These are phyloP conservation scores for Pestalotiopsis fici DNA, from an alignment of 2,329 filamentous ascomycete genomes.

Conservation along the genomic window DNA sequence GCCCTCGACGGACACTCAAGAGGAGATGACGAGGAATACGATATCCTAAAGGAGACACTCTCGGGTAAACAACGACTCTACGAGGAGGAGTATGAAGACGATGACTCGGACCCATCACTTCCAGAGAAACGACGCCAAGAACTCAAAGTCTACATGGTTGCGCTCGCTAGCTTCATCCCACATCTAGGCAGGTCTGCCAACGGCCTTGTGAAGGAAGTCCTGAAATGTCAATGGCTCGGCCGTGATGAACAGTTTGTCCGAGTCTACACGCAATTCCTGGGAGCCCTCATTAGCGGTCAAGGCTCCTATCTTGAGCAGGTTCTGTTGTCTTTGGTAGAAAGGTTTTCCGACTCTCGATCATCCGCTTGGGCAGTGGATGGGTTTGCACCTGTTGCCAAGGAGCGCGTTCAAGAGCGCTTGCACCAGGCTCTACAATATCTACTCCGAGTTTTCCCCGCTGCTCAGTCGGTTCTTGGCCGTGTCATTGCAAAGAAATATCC, in stretches of 20 bases:
- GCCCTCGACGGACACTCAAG: slow-evolving; percentile 58
- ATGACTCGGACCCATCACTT: slow-evolving; percentile 39
- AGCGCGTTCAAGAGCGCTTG: slow-evolving; percentile 70
- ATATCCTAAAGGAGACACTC: slow-evolving; percentile 62
- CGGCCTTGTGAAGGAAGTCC: slow-evolving; percentile 57
- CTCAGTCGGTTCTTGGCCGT: slow-evolving; percentile 68
- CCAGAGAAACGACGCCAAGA: slow-evolving; percentile 44
- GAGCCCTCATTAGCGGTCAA: slow-evolving; percentile 78
- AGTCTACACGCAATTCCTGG: slow-evolving; percentile 68
- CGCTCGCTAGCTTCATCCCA: slow-evolving; percentile 63
- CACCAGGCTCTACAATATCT: slow-evolving; percentile 78
- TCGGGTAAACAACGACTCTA: slow-evolving; percentile 47
- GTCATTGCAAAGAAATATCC: slow-evolving; percentile 73
- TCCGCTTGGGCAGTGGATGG: slow-evolving; percentile 50
- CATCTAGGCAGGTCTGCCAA: slow-evolving; percentile 61
- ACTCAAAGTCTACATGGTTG: slow-evolving; percentile 61
- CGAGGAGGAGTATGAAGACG: slow-evolving; percentile 44
- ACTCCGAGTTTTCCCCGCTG: slow-evolving; percentile 78
- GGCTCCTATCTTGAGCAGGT: slow-evolving; percentile 75
- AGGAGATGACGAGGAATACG: slow-evolving; percentile 62
- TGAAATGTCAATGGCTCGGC: slow-evolving; percentile 66
- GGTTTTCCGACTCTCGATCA: slow-evolving; percentile 62
- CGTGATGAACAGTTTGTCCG: slow-evolving; percentile 66
- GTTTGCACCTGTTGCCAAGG: slow-evolving; percentile 60
- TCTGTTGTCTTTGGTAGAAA: slow-evolving; percentile 77